Evolutionary conservation across 306 rosid species (phyloP).

Genomic region (Sindora glabra): DNA sequence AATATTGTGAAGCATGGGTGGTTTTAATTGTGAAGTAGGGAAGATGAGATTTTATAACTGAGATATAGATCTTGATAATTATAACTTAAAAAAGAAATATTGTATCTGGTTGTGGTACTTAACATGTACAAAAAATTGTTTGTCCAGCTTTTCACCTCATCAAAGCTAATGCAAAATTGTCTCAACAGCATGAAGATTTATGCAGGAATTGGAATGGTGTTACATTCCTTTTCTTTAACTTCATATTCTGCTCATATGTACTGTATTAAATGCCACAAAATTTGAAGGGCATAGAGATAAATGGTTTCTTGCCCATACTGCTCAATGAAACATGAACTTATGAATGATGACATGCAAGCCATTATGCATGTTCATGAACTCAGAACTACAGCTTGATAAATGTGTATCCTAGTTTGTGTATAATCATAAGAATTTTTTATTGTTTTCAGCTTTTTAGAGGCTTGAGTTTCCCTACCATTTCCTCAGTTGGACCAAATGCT

Average conservation of each 20-base stretch:
- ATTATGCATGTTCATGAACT: neutral
- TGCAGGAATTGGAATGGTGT: neutral
- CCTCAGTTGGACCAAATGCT: slow-evolving; percentile 97
- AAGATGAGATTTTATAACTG: neutral
- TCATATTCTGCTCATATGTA: neutral
- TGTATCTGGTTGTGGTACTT: neutral
- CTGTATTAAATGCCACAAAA: neutral
- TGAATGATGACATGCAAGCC: neutral
- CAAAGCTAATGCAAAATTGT: neutral
- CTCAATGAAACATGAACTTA: neutral
- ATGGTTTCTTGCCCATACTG: neutral
- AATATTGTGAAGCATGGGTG: neutral
- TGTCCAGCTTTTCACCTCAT: neutral
- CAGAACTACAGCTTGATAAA: neutral
- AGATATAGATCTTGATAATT: neutral
- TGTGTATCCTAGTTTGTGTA: slow-evolving; percentile 5
- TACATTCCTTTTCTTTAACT: neutral
- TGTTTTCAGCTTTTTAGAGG: slow-evolving; percentile 80
- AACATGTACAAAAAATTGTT: neutral
- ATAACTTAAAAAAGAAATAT: neutral
- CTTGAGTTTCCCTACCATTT: slow-evolving; percentile 92
- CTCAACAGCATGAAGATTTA: neutral
- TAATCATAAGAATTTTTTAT: neutral
- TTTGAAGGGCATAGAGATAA: neutral
- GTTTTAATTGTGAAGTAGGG: neutral